Percentiles rank a stretch among this genome's conserved stretches.
These are phyloP conservation scores for Dalechampia spathulata DNA, from an alignment of 441 rosid species.

Conservation along the genomic window DNA sequence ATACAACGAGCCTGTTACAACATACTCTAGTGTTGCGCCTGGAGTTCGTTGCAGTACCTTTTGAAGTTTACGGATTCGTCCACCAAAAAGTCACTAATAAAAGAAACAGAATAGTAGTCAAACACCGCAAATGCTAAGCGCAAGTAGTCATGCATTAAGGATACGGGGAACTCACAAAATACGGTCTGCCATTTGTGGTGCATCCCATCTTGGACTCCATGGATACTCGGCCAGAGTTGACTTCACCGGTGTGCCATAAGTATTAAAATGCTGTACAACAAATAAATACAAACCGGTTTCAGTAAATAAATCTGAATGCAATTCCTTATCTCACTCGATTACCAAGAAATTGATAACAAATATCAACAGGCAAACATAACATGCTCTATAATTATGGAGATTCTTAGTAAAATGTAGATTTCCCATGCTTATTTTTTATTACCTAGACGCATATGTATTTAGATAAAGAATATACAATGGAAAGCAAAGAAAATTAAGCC, in stretches of 20 bases:
- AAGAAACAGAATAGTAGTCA: neutral
- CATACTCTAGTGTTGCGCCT: slow-evolving; percentile 38
- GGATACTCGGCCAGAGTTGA: slow-evolving; percentile 63
- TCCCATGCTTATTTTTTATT: too few relatives aligned
- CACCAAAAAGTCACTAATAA: slow-evolving; percentile 55
- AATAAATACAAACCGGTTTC: slow-evolving; percentile 4
- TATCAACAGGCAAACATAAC: too few relatives aligned
- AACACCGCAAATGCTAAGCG: too few relatives aligned
- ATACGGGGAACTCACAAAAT: slow-evolving; percentile 44
- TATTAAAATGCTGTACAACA: slow-evolving; percentile 52
- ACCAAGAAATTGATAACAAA: too few relatives aligned
- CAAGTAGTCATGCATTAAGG: neutral
- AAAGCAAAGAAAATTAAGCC: neutral
- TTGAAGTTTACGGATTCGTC: slow-evolving; percentile 76
- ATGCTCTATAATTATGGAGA: too few relatives aligned
- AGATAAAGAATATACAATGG: neutral
- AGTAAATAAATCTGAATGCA: neutral
- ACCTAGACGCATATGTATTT: neutral
- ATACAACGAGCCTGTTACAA: neutral
- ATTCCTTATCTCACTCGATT: neutral
- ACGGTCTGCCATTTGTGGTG: slow-evolving; percentile 70
- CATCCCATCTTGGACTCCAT: slow-evolving; percentile 99
- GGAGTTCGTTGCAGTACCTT: slow-evolving; percentile 65
- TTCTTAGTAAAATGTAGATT: neutral
- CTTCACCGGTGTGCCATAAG: slow-evolving; percentile 49